Base-by-base conservation (phyloP, 1,139 yeast genomes). In the Diutina rugosa region DNA sequence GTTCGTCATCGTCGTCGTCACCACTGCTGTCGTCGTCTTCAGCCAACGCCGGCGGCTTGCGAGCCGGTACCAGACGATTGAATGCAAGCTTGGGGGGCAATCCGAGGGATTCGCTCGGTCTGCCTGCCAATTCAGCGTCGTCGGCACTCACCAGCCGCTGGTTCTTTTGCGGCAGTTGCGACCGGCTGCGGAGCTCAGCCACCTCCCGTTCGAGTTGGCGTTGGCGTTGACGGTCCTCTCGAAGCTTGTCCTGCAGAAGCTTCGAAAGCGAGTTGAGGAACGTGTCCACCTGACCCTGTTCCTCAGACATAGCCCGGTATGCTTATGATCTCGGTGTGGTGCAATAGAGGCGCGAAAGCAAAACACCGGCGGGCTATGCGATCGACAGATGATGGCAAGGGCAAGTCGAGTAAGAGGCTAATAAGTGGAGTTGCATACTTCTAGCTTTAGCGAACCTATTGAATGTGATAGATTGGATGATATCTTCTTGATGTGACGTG, bases 141-240 rank as follows among this genome's bases (percentile, higher is more conserved):
- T 16, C n/a, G 9, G 44, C 44, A 16, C 45, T 32, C 14, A 18
- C 18, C 12, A n/a, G 16, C 9, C 41, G 53, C n/a, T 30, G 53
- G 44, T n/a, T 18, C 44, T 49, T 49, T 7, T n/a, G 28, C 10
- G 53, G 53, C 53, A 49, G 53, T 16, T 30, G 41, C 6, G 53
- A 49, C 21, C 53, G 53, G 10, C 41, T 30, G 41, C 53, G 53
- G 44, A 49, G 53, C 44, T 49, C 53, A 4, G 21, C 53, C 44
- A 49, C 53, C 10, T 18, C 45, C 14, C 53, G 41, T 18, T 49
- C 28, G 14, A 49, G 32, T 6, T 49, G 41, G 41, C 53, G 53
- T 32, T 49, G 53, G 14, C 53, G 53, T 18, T 49, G 53, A 4
- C 21, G 53, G 35, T 49, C 53, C 44, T 49, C 41, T 12, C 44